These are phyloP conservation scores for Alternaria sp. DNA, from an alignment of 2,329 filamentous ascomycete genomes.

Conservation along the genomic window DNA sequence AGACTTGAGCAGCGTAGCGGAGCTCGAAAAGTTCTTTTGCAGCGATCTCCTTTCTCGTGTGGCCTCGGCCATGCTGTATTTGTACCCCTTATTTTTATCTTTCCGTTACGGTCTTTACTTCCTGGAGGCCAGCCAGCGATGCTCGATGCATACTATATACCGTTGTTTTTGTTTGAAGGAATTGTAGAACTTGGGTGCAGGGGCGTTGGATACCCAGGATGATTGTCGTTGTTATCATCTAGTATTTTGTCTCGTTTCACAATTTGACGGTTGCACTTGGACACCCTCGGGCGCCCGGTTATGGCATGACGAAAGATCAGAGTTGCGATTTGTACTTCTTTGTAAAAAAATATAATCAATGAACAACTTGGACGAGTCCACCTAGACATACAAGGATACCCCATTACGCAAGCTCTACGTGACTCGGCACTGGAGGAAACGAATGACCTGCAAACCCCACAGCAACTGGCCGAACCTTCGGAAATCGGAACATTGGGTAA, in stretches of 20 bases:
- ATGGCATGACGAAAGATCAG: slow-evolving; percentile 17
- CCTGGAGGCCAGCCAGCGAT: slow-evolving; percentile 5
- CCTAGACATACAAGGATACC: not conserved
- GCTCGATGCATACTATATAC: slow-evolving; percentile 12
- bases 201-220: slow-evolving; percentile 40
- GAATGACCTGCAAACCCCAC: not conserved
- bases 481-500: not conserved
- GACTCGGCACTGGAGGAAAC: not conserved
- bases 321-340: slow-evolving; percentile 10
- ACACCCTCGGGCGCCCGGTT: slow-evolving; percentile 4
- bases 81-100: slow-evolving; percentile 16
- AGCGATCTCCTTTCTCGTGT: not conserved
- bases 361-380: slow-evolving; percentile 13
- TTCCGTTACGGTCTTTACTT: slow-evolving; percentile 8
- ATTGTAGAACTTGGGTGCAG: slow-evolving; percentile 18
- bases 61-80: slow-evolving; percentile 3
- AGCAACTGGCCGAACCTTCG: not conserved
- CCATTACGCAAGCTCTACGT: not conserved
- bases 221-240: slow-evolving; percentile 8
- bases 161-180: not conserved
- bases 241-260: slow-evolving; percentile 17
- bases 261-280: slow-evolving; percentile 16
- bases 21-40: not conserved
- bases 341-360: slow-evolving; percentile 23
- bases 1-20: slow-evolving; percentile 29